Conservation (phyloP, 164 flowering plant species). For the Magnolia changhungtana region DNA sequence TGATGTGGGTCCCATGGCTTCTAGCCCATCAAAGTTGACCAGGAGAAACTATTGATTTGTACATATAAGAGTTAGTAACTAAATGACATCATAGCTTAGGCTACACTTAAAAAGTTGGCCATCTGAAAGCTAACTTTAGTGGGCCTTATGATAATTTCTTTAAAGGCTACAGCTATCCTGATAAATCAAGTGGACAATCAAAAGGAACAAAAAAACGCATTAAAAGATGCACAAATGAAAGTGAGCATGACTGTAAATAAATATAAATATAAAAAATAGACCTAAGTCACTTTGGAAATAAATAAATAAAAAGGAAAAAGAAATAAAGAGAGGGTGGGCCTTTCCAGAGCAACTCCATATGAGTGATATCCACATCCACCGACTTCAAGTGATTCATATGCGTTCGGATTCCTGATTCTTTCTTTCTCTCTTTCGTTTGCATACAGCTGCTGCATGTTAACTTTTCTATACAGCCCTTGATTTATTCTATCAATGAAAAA, state of each 20-base stretch:
- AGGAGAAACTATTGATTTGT: neutral
- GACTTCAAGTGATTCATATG: neutral
- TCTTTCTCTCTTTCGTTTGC: no score
- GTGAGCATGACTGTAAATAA: neutral
- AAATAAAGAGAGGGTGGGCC: neutral
- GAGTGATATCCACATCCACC: slow-evolving; percentile 3
- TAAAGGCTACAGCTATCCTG: neutral
- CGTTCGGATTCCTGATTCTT: no score
- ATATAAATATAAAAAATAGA: neutral
- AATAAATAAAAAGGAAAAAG: neutral
- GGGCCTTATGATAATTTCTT: neutral
- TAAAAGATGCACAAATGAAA: neutral
- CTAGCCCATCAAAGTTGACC: neutral
- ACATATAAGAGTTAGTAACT: neutral
- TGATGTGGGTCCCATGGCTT: neutral
- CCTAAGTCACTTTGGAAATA: neutral
- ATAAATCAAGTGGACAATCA: neutral
- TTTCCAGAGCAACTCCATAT: neutral
- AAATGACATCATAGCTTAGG: neutral
- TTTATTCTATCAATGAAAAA: no score
- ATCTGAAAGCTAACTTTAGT: neutral
- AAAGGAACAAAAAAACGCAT: neutral
- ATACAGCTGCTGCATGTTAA: no score
- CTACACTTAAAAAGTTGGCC: neutral
- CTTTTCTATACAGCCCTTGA: no score